These are phyloP conservation scores for Galeopsis tetrahit DNA, from an alignment of 257 asterid species.

Conservation along the genomic window DNA sequence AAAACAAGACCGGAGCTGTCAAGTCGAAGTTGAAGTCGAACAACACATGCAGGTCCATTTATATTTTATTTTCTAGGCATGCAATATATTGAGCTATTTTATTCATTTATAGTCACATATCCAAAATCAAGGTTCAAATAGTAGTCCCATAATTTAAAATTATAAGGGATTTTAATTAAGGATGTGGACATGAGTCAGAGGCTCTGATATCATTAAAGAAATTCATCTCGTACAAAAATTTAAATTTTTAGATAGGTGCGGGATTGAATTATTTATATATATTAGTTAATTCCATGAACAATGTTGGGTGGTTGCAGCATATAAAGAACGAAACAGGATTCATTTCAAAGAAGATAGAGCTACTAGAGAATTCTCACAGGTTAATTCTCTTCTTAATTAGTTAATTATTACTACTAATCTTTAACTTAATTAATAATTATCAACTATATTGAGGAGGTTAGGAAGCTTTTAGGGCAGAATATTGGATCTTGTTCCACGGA, in stretches of 20 bases:
- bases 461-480: conserved; percentile 73
- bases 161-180: no score
- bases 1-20: conserved; percentile 38
- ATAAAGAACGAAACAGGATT: conserved; percentile 54
- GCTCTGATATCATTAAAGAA: no score
- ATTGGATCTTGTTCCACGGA: conserved; percentile 52
- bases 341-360: conserved; percentile 64
- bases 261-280: no score
- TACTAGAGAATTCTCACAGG: conserved; percentile 65
- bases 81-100: no score
- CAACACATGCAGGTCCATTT: conserved; percentile 47
- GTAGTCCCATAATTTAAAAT: no score
- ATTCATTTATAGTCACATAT: background rate
- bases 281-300: no score
- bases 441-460: background rate
- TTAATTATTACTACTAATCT: no score
- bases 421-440: background rate
- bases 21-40: conserved; percentile 34
- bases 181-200: no score
- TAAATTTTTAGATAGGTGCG: no score
- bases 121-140: background rate
- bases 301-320: conserved; percentile 40
- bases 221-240: no score
- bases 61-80: background rate
- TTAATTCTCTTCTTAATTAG: background rate